Evolutionary conservation across 2,329 filamentous ascomycete species (phyloP).

Genomic region (Pseudocercospora cruenta): DNA sequence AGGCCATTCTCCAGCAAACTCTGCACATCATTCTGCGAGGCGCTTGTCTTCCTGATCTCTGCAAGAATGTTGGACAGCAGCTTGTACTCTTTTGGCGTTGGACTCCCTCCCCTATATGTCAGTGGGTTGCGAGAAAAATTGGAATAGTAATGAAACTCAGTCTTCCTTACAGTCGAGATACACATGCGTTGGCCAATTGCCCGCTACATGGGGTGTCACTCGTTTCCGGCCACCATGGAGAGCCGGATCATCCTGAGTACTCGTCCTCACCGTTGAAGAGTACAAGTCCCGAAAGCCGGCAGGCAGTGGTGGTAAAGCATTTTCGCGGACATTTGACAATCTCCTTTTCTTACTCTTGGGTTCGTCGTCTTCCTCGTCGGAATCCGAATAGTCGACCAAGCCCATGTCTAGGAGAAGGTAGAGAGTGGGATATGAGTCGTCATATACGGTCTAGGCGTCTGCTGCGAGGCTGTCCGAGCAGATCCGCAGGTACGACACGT

Average conservation of each 20-base stretch:
- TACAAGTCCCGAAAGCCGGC: slow-evolving; percentile 86
- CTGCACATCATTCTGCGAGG: slow-evolving; percentile 49
- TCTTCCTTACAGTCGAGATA: slow-evolving; percentile 82
- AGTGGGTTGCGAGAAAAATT: slow-evolving; percentile 14
- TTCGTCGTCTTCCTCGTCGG: slow-evolving; percentile 39
- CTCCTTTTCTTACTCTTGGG: slow-evolving; percentile 30
- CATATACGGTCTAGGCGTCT: not conserved
- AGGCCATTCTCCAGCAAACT: slow-evolving; percentile 78
- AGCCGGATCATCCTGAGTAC: slow-evolving; percentile 77
- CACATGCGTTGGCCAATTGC: slow-evolving; percentile 90
- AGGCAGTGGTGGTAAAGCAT: slow-evolving; percentile 64
- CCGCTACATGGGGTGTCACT: slow-evolving; percentile 78
- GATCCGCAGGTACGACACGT: not conserved
- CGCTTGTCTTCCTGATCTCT: slow-evolving; percentile 11
- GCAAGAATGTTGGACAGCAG: slow-evolving; percentile 46
- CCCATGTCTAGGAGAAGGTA: slow-evolving; percentile 51
- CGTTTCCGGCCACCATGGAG: slow-evolving; percentile 85
- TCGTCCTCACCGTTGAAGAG: slow-evolving; percentile 75
- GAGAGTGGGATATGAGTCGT: not conserved
- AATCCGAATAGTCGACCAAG: slow-evolving; percentile 67
- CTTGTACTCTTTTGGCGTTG: slow-evolving; percentile 52
- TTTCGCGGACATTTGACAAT: slow-evolving; percentile 6
- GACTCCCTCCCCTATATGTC: slow-evolving; percentile 55
- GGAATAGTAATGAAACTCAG: slow-evolving; percentile 9
- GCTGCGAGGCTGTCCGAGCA: not conserved